Evolutionary conservation across 2,329 filamentous ascomycete species (phyloP), one percentile per base, ranked within the genome.

Genomic region (Ceratocystis albifundus): DNA sequence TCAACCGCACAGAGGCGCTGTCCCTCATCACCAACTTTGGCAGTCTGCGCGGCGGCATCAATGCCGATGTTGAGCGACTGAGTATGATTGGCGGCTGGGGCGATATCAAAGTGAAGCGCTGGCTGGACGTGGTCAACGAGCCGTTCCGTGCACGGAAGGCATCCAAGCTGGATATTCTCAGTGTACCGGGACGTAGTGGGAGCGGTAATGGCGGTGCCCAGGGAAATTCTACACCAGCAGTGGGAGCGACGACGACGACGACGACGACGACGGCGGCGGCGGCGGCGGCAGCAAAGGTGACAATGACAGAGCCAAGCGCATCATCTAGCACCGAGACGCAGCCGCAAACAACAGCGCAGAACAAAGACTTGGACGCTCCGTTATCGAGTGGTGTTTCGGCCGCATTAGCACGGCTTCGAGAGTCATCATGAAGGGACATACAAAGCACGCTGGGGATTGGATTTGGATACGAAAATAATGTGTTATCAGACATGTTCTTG

Each of bases 1-100:
- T 99, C 73, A 97, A 97, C 77, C 96, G 96, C 75, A 91, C 91
- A 1, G 94, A 99, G 76, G 91, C 94, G 0, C 85, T 96, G 8
- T 88, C 89, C 32, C 77, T 99, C 63, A 91, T 97, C 45, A 89
- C 89, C 70, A 91, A 90, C 63, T 99, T 97, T 78, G 94, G 94
- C 28, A 96, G 89, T 70, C 77, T 99, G 67, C 85, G 87, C 70
- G 89, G 88, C 46, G 93, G 93, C 0, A 80, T 97, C 68, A 96
- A 96, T 74, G 93, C 91, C 1, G 83, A 88, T 57, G 84, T 89
- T 0, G 94, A 97, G 73, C 89, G 96, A 75, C 82, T 99, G 45
- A 84, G 86, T 15, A 78, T 89, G 69, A 85, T 99, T n/a, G 83
- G 87, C 36, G 94, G 94, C 0, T 99, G 92, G 92, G 94, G 94